A percentile compares a stretch with the other conserved stretches of the same genome.
phyloP scores from a whole-genome alignment of 768 basidiomycete genomes.

The Suillus spraguei region DNA sequence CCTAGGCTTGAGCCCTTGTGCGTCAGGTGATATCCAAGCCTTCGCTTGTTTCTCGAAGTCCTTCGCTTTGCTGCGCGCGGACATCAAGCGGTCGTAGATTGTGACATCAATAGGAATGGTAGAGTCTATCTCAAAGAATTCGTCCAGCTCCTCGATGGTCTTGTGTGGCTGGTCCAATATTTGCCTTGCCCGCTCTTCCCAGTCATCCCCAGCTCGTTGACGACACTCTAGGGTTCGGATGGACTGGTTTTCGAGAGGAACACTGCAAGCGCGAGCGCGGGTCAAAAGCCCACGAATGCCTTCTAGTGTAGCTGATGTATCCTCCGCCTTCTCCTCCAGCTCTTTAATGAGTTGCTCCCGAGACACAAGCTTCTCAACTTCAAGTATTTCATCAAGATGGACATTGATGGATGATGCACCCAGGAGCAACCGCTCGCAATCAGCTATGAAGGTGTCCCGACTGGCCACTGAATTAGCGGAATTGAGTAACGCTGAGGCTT shows the following conservation, averaged over 20 bases:
- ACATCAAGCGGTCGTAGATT: constrained; percentile 66
- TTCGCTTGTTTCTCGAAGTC: constrained; percentile 82
- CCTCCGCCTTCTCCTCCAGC: constrained; percentile 73
- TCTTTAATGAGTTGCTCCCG: constrained; percentile 78
- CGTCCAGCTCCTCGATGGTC: constrained; percentile 75
- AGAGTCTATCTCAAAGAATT: constrained; percentile 65
- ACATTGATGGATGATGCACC: constrained; percentile 80
- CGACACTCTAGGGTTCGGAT: constrained; percentile 66
- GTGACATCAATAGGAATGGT: constrained; percentile 71
- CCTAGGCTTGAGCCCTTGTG: constrained; percentile 57
- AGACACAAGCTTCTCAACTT: constrained; percentile 80
- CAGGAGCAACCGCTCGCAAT: constrained; percentile 71
- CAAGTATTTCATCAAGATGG: constrained; percentile 75
- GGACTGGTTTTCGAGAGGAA: constrained; percentile 65
- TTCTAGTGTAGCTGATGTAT: constrained; percentile 64
- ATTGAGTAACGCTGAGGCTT: constrained; percentile 55
- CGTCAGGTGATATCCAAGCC: constrained; percentile 65
- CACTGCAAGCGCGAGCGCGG: constrained; percentile 68
- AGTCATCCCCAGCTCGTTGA: constrained; percentile 68
- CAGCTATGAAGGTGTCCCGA: constrained; percentile 59
- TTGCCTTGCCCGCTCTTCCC: constrained; percentile 72
- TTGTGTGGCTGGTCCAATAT: constrained; percentile 71
- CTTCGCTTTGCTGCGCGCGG: constrained; percentile 65
- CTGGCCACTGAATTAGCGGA: constrained; percentile 44
- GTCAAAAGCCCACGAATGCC: constrained; percentile 75